phyloP scores from a whole-genome alignment of 2,329 filamentous ascomycete genomes.

The Claviceps citrina region DNA sequence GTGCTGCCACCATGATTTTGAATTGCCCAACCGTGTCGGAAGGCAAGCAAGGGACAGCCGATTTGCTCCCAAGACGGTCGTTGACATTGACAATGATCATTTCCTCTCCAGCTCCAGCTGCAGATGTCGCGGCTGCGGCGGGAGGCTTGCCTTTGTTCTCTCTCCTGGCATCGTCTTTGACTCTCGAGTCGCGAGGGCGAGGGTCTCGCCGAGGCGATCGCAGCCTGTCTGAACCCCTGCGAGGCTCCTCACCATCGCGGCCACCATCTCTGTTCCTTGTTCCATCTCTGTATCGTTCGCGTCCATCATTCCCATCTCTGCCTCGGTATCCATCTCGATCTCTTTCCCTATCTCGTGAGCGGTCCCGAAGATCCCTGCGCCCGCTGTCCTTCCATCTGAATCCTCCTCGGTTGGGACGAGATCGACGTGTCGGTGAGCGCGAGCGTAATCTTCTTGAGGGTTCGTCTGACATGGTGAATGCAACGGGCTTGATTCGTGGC shows the following conservation, averaged over 20 bases:
- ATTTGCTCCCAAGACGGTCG: constrained; percentile 90
- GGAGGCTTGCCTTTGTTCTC: constrained; percentile 20
- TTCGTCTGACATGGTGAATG: constrained; percentile 12
- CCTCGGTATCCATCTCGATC: constrained; percentile 16
- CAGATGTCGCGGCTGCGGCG: constrained; percentile 11
- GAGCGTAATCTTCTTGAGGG: constrained; percentile 13
- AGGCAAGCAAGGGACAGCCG: constrained; percentile 76
- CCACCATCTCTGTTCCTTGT: constrained; percentile 10
- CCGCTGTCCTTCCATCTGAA: constrained; percentile 46
- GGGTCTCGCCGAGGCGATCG: constrained; percentile 12
- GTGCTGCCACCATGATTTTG: constrained; percentile 80
- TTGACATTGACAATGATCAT: constrained; percentile 95
- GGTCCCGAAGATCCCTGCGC: constrained; percentile 30
- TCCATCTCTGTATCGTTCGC: constrained; percentile 14
- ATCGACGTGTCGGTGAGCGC: constrained; percentile 13
- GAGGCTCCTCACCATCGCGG: constrained; percentile 12
- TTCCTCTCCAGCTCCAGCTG: constrained; percentile 39
- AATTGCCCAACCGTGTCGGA: constrained; percentile 73
- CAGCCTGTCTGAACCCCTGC: constrained; percentile 7
- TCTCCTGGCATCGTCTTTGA: constrained; percentile 18
- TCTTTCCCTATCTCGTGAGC: constrained; percentile 20
- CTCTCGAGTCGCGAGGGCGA: constrained; percentile 18
- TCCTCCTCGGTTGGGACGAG: constrained; percentile 23
- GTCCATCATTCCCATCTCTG: constrained; percentile 14
- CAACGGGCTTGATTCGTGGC: neutral